A percentile compares a stretch with the other conserved stretches of the same genome.
Conservation (phyloP, 352 stramenopile species). For the Globisporangium spiculum region DNA sequence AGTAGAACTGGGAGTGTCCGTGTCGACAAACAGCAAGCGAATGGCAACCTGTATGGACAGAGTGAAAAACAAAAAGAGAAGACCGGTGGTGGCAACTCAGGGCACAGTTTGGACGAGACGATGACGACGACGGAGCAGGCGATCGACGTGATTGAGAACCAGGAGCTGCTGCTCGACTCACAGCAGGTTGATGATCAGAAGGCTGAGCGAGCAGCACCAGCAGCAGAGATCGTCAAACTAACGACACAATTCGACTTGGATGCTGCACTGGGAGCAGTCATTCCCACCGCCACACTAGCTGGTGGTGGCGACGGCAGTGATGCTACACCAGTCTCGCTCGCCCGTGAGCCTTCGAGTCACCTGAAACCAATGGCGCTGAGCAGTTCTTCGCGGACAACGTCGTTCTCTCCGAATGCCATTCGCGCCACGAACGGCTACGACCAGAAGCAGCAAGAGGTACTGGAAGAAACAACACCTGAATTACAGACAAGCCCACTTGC, state of each 20-base stretch:
- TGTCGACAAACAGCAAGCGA: background rate
- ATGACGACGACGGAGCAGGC: background rate
- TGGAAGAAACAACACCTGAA: background rate
- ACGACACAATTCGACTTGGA: conserved; percentile 4
- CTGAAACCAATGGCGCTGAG: background rate
- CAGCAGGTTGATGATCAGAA: background rate
- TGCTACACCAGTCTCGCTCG: background rate
- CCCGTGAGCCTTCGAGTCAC: background rate
- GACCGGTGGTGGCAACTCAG: background rate
- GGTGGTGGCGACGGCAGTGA: background rate
- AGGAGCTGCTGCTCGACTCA: background rate
- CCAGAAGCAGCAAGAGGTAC: background rate
- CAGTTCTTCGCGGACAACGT: background rate
- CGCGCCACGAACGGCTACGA: background rate
- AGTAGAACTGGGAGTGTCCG: background rate
- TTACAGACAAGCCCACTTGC: background rate
- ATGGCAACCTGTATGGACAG: background rate
- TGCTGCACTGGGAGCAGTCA: background rate
- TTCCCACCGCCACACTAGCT: background rate
- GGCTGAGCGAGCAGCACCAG: background rate
- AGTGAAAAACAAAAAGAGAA: background rate
- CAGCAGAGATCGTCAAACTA: background rate
- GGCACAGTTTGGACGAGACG: background rate
- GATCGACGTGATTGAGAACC: background rate
- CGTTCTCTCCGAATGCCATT: conserved; percentile 1